Conservation (phyloP, 306 rosid species). For the Quercus variabilis region DNA sequence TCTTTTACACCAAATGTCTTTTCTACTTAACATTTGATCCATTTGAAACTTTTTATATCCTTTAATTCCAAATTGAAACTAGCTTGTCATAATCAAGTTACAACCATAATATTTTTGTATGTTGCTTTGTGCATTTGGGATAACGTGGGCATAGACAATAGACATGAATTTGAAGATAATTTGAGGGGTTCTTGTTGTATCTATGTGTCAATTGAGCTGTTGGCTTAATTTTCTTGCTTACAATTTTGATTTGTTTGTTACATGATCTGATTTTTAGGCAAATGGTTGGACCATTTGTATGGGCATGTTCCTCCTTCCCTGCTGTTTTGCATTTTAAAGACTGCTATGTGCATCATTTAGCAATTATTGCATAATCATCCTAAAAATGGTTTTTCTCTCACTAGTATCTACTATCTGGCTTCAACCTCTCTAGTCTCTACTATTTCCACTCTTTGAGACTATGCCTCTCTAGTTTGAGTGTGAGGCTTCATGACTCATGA, state of each 20-base stretch:
- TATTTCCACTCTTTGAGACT: no score
- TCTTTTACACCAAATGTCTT: neutral
- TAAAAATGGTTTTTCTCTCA: neutral
- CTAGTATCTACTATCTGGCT: no score
- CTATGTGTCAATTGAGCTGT: neutral
- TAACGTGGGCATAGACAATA: neutral
- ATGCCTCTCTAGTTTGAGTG: no score
- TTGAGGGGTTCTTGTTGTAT: neutral
- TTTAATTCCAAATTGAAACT: neutral
- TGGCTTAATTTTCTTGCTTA: neutral
- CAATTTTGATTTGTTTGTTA: neutral
- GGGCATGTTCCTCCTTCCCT: neutral
- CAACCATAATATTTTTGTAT: neutral
- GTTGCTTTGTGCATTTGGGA: neutral
- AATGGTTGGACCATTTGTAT: neutral
- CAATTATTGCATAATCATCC: neutral
- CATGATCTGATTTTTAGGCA: neutral
- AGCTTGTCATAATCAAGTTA: neutral
- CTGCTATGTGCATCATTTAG: neutral
- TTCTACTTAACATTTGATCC: neutral
- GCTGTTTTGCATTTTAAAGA: neutral
- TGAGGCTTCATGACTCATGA: no score
- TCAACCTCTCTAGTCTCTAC: no score
- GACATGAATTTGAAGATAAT: neutral
- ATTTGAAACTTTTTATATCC: neutral